Conservation (phyloP, 495 filamentous ascomycete species). For the Lophium mytilinum region DNA sequence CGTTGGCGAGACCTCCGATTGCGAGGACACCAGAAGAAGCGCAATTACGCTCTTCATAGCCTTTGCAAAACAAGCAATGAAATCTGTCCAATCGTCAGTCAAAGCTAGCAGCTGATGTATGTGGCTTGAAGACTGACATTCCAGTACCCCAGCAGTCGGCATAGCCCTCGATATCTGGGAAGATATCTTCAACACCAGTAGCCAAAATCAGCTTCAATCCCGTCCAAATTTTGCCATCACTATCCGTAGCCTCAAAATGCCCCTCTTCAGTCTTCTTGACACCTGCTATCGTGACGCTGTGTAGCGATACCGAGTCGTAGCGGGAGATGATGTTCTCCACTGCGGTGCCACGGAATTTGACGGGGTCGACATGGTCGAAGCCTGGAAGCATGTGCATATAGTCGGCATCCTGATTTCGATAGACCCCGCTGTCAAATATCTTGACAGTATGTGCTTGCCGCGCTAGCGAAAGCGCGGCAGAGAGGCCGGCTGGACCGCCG, state of each 20-base stretch:
- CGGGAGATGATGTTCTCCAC: constrained; percentile 34
- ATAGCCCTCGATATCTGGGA: constrained; percentile 14
- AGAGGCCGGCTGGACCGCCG: constrained; percentile 49
- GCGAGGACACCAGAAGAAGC: constrained; percentile 12
- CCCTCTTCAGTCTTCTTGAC: constrained; percentile 36
- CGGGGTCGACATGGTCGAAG: constrained; percentile 36
- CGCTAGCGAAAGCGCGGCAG: constrained; percentile 39
- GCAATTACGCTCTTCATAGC: constrained; percentile 7
- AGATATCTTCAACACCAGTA: constrained; percentile 14
- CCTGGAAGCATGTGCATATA: constrained; percentile 48
- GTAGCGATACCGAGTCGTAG: constrained; percentile 39
- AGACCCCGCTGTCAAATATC: constrained; percentile 43
- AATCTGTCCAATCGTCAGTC: constrained; percentile 7
- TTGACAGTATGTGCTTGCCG: constrained; percentile 41
- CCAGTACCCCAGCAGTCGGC: constrained; percentile 2
- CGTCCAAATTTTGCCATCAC: constrained; percentile 1
- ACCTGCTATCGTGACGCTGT: constrained; percentile 24
- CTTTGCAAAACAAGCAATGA: constrained; percentile 19
- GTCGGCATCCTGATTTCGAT: constrained; percentile 39
- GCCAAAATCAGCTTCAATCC: constrained; percentile 18
- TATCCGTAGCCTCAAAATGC: constrained; percentile 9
- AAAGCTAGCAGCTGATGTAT: not conserved
- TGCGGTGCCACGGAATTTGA: constrained; percentile 7
- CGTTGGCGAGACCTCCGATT: not conserved
- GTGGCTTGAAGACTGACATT: constrained; percentile 8